Percentiles rank a stretch among this genome's conserved stretches.
Evolutionary conservation across 192 early-diverging fungal genomes (phyloP).

Genomic region (Backusella circina): DNA sequence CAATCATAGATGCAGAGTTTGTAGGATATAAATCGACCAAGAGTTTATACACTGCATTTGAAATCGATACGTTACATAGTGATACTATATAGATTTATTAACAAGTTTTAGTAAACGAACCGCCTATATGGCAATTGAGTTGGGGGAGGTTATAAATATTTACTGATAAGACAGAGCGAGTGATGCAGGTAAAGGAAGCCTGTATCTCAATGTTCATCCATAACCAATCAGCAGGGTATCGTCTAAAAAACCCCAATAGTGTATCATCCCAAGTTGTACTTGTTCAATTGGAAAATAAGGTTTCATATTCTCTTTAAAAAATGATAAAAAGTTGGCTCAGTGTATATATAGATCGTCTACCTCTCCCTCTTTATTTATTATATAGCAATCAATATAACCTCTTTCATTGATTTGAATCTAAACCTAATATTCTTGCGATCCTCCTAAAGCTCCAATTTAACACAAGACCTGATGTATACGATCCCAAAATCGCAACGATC

Average conservation of each 20-base stretch:
- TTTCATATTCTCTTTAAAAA: neutral
- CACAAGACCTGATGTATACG: neutral
- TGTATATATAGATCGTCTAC: too few species aligned
- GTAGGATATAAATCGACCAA: neutral
- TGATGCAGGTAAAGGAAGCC: constrained; percentile 1
- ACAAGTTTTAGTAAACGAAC: too few species aligned
- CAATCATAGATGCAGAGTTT: neutral
- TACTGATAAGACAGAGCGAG: constrained; percentile 19
- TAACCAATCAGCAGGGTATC: constrained; percentile 4
- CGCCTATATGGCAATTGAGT: neutral
- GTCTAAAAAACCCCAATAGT: constrained; percentile 5
- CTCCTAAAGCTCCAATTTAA: neutral
- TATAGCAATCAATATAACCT: neutral
- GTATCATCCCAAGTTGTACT: constrained; percentile 11
- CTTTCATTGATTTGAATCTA: neutral
- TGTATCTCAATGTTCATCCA: constrained; percentile 13
- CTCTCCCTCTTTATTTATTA: neutral
- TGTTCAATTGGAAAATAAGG: constrained; percentile 11
- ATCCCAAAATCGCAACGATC: neutral
- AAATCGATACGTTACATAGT: neutral
- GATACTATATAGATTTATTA: neutral
- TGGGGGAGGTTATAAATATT: neutral
- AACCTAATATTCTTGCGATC: neutral
- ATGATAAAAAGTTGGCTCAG: too few species aligned
- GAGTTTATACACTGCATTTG: neutral